Evolutionary conservation across 129 eudicot genomes (phyloP).

Genomic region (Helianthus tuberosus): DNA sequence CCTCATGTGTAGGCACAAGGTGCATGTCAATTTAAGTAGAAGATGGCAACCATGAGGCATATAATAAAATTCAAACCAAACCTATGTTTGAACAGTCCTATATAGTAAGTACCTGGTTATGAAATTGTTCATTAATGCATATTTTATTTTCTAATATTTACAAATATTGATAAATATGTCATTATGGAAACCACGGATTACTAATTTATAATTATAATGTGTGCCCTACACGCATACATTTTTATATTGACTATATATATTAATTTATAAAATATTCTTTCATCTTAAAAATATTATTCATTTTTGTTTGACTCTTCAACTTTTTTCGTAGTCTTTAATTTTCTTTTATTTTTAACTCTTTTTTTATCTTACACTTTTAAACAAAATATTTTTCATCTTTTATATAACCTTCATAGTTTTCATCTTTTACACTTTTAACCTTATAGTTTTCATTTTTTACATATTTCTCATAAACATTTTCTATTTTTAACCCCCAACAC

Average conservation of each 20-base stretch:
- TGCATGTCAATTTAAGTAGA: constrained; percentile 13
- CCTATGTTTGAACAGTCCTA: not conserved
- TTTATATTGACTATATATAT: not conserved
- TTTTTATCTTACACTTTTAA: no score
- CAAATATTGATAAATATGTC: not conserved
- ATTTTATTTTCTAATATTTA: not conserved
- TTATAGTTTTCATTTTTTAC: no score
- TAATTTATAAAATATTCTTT: no score
- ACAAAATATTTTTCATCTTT: no score
- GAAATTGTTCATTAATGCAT: not conserved
- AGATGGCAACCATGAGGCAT: constrained; percentile 24
- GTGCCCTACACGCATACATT: not conserved
- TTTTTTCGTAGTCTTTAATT: no score
- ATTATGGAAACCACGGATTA: constrained; percentile 4
- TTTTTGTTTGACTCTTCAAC: no score
- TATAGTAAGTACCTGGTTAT: not conserved
- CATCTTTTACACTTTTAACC: no score
- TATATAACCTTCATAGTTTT: no score
- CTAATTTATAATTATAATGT: not conserved
- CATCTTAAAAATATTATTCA: no score
- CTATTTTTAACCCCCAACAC: no score
- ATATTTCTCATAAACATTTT: no score
- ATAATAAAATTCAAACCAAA: constrained; percentile 12
- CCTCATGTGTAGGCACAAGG: not conserved
- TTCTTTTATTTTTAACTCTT: no score